Base-by-base conservation (phyloP, 2,329 filamentous ascomycete genomes). In the Elsinoe batatas region DNA sequence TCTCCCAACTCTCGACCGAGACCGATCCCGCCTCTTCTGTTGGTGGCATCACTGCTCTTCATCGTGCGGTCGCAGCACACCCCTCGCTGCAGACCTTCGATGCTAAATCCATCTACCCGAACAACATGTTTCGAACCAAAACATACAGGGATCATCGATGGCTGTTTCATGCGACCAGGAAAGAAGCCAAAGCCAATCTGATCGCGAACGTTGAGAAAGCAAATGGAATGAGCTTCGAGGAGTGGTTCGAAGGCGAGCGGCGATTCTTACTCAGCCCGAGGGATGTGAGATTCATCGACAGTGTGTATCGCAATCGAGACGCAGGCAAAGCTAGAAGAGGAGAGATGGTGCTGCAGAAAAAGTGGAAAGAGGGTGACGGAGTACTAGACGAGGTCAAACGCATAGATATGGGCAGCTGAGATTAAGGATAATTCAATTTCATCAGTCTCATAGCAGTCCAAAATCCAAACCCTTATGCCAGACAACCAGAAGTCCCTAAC, bases 241-340 rank as follows among this genome's bases (percentile, higher is more conserved):
- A 56, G 13, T 69, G 64, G 46, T 30, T 59, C n/a, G 44, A 44
- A 15, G 51, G 49, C 7, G 54, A 57, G 20, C 61, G 60, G 47
- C 59, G 63, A 5, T 64, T 60, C 53, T 22, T 64, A 20, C 26
- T 61, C 10, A 61, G 58, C 10, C 62, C 63, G 12, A 30, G 46
- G 22, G 63, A 65, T 38, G 64, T 65, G 49, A 49, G 63, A n/a
- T 54, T 61, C 20, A 61, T 64, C 50, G 67, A 69, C 54, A 65
- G 62, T 5, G 67, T 71, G 36, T 70, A 70, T 61, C 64, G 68
- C 8, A 70, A 69, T 66, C 64, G 68, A 7, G 68, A 69, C 60
- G 63, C 67, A 10, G 65, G 62, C 2, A 11, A 62, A 33, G 68
- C 68, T 20, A 56, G 66, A 8, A 55, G 63, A 12, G 67, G 67